phyloP scores from a whole-genome alignment of 1,284 basidiomycete genomes.

The Leccinum angustisporum region DNA sequence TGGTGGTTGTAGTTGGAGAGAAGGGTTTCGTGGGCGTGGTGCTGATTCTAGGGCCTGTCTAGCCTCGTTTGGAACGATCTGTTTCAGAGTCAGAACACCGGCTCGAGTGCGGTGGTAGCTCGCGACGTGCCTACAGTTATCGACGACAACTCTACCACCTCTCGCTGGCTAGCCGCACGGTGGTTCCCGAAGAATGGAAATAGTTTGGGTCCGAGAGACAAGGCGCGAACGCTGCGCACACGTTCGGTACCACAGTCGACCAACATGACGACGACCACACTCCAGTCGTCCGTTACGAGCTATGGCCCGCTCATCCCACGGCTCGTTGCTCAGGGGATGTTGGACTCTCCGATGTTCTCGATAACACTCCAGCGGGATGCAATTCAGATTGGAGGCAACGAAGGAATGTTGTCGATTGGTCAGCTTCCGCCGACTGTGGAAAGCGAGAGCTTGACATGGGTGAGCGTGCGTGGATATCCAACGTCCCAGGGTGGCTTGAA shows the following conservation, averaged over 20 bases:
- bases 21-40: neutral
- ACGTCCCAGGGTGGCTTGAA: constrained; percentile 42
- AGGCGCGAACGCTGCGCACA: constrained; percentile 3
- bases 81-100: constrained; percentile 20
- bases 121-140: constrained; percentile 3
- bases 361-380: constrained; percentile 51
- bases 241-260: constrained; percentile 9
- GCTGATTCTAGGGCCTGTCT: constrained; percentile 3
- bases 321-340: constrained; percentile 33
- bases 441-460: constrained; percentile 50
- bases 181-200: constrained; percentile 19
- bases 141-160: neutral
- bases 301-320: constrained; percentile 42
- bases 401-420: constrained; percentile 52
- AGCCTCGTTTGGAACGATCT: constrained; percentile 36
- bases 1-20: neutral
- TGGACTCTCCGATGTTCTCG: constrained; percentile 42
- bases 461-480: constrained; percentile 46
- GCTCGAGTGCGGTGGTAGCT: neutral
- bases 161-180: constrained; percentile 12
- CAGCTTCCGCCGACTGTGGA: constrained; percentile 45
- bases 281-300: constrained; percentile 24
- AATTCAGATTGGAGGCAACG: constrained; percentile 50
- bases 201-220: neutral
- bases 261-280: constrained; percentile 10